Evolutionary conservation across 805 yeast species (phyloP).

Genomic region (Ogataea kodamae): DNA sequence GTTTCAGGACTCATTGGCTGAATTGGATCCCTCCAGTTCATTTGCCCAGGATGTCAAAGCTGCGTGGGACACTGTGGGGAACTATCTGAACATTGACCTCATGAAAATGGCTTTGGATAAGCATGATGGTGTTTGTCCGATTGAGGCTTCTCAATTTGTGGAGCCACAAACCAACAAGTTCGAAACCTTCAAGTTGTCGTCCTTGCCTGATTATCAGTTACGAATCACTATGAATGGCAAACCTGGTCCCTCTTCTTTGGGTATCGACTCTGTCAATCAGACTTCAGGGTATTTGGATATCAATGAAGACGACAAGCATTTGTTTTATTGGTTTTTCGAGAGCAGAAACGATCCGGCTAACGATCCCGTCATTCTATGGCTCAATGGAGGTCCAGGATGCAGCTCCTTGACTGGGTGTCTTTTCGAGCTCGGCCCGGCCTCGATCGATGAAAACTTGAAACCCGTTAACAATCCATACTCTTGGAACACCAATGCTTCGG

Average conservation of each 20-base stretch:
- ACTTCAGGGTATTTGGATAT: constrained; percentile 84
- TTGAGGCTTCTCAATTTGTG: no score
- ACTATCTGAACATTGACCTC: constrained; percentile 2
- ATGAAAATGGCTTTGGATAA: constrained; percentile 11
- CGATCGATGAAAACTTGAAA: constrained; percentile 50
- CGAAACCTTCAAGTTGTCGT: constrained; percentile 11
- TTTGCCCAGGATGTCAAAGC: constrained; percentile 8
- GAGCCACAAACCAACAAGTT: no score
- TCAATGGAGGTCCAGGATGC: constrained; percentile 96
- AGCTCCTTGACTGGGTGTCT: constrained; percentile 83
- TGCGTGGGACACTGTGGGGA: constrained; percentile 18
- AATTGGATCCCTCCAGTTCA: background rate
- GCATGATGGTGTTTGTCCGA: constrained; percentile 11
- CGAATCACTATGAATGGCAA: constrained; percentile 17
- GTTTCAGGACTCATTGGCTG: background rate
- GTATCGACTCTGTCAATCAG: constrained; percentile 79
- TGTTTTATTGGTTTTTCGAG: constrained; percentile 80
- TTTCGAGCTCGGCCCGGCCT: constrained; percentile 82
- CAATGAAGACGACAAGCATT: constrained; percentile 63
- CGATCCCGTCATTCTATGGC: constrained; percentile 85
- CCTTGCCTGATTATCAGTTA: constrained; percentile 24
- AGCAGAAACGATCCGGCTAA: constrained; percentile 82
- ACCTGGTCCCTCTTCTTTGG: constrained; percentile 58
- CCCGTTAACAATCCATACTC: constrained; percentile 72
- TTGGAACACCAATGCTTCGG: constrained; percentile 84